phyloP scores from a whole-genome alignment of 139 green algal species.

The Trebouxia sp. region DNA sequence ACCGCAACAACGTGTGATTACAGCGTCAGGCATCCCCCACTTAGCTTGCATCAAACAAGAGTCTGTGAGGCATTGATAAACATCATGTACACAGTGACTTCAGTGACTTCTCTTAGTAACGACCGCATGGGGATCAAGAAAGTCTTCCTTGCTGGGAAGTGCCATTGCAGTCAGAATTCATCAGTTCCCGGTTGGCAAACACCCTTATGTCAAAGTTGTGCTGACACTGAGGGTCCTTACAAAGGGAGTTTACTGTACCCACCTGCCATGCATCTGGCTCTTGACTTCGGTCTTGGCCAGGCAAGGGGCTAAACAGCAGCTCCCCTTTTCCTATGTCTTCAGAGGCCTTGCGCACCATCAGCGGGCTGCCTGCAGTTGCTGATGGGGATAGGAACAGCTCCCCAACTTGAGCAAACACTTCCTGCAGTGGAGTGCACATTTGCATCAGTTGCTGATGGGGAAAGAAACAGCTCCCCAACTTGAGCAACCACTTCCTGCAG shows the following conservation, averaged over 20 bases:
- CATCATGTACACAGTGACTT: too few species aligned
- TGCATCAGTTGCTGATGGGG: conserved; percentile 25
- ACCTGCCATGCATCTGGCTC: conserved; percentile 48
- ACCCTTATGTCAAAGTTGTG: background rate
- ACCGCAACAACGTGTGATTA: too few species aligned
- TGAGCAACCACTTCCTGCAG: conserved; percentile 57
- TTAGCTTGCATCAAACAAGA: too few species aligned
- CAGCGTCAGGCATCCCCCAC: too few species aligned
- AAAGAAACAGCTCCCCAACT: conserved; percentile 78
- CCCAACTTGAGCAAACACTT: conserved; percentile 55
- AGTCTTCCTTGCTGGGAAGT: too few species aligned
- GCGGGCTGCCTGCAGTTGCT: conserved; percentile 14
- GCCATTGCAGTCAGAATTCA: too few species aligned
- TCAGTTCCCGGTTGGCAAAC: too few species aligned
- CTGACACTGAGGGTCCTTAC: background rate
- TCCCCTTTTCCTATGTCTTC: conserved; percentile 57
- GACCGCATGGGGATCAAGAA: too few species aligned
- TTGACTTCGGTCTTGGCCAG: background rate
- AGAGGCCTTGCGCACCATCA: conserved; percentile 52
- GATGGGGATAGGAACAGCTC: conserved; percentile 74
- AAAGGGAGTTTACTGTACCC: too few species aligned
- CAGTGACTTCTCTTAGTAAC: too few species aligned
- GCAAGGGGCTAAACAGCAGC: conserved; percentile 59
- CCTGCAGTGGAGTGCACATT: conserved; percentile 49
- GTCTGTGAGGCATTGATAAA: too few species aligned